phyloP scores from a whole-genome alignment of 331 rosid species.

The Malus hybrid region DNA sequence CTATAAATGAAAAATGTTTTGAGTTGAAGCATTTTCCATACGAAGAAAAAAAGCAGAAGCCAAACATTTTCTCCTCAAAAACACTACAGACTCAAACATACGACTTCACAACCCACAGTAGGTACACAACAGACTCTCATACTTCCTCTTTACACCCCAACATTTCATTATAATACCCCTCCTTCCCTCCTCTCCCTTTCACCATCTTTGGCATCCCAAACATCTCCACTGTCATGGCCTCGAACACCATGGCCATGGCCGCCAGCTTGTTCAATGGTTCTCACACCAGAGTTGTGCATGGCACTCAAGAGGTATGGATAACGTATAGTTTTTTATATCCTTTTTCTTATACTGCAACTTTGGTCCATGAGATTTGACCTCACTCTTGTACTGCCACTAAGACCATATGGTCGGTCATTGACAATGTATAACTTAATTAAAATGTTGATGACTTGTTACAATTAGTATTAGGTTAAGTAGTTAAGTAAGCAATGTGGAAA shows the following conservation, averaged over 20 bases:
- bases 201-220: background rate
- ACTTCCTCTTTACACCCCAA: conserved; percentile 21
- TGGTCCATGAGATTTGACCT: background rate
- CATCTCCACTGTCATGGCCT: conserved; percentile 36
- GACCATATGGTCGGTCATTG: background rate
- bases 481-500: background rate
- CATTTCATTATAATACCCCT: conserved; percentile 33
- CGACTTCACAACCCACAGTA: conserved; percentile 72
- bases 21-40: background rate
- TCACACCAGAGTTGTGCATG: conserved; percentile 30
- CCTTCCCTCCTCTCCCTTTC: background rate
- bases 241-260: conserved; percentile 76
- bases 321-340: background rate
- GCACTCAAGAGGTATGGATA: conserved; percentile 6
- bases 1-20: too few species aligned
- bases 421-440: background rate
- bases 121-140: conserved; percentile 5
- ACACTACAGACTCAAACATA: conserved; percentile 38
- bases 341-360: background rate
- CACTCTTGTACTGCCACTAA: background rate
- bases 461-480: background rate
- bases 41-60: background rate
- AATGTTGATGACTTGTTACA: background rate
- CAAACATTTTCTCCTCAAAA: background rate
- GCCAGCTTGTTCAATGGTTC: conserved; percentile 55